Base-by-base conservation (phyloP, 192 early-diverging fungal species). In the Phycomyces nitens region DNA sequence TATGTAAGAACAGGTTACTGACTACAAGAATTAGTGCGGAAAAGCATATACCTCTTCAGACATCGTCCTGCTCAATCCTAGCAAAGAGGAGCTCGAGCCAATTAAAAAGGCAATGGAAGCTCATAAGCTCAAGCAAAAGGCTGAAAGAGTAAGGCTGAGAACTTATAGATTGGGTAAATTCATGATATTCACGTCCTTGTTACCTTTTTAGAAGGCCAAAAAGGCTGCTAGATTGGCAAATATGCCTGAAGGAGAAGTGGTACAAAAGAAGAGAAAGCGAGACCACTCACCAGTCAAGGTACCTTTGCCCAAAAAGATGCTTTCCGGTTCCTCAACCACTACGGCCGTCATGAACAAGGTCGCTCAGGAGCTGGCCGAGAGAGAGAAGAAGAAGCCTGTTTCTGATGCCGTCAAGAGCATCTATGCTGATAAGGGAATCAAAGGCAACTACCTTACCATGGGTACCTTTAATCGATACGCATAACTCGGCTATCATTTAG, bases 61-160 rank as follows among this genome's bases (percentile, higher is more conserved):
- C 73, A 64, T 89, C 10, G 74, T 93, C 27, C 74, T 81, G 6
- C 80, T 95, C 56, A 94, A 95, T 72, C 80, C 93, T 5, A 67
- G 27, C 1, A 64, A 69, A 20, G 84, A 84, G 7, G 93, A 92
- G 52, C 58, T 88, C 5, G 86, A 86, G 59, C 50, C 58, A 1
- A 78, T 90, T 68, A 79, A 77, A 58, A 62, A 57, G 18, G 73
- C 72, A n/a, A 71, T 92, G 68, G 80, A 73, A 34, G 77, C 75
- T 26, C 72, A 80, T 53, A 83, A 83, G 49, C 77, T 74, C 53
- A 67, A 70, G 51, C 64, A 62, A 10, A 76, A 80, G 53, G 77
- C 74, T 24, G 77, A 80, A 52, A 77, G 74, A 69, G 82, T 62
- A 16, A 16, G 60, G 18, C 11, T 34, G 29, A 34, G 11, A 14